Conservation (phyloP, 2,329 filamentous ascomycete genomes). For the Metarhizium brunneum region DNA sequence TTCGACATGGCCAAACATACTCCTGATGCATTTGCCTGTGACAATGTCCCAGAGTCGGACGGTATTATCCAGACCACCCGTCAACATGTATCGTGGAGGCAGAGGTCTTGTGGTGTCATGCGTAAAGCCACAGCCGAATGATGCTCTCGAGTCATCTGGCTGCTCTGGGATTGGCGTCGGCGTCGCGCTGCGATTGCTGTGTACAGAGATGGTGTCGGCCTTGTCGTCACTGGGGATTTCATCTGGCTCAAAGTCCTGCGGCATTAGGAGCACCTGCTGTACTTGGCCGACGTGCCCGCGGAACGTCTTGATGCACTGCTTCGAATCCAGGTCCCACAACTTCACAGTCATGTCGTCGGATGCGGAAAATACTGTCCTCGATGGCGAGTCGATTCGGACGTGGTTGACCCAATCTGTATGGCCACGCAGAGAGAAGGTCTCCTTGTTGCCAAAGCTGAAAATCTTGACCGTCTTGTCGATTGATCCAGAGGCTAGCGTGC, state of each 20-base stretch:
- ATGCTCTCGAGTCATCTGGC: slow-evolving; percentile 36
- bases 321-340: slow-evolving; percentile 86
- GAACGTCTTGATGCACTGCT: slow-evolving; percentile 66
- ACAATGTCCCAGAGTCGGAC: slow-evolving; percentile 88
- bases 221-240: slow-evolving; percentile 42
- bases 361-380: slow-evolving; percentile 81
- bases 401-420: slow-evolving; percentile 95
- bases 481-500: slow-evolving; percentile 78
- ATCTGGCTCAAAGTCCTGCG: slow-evolving; percentile 82
- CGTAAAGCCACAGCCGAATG: slow-evolving; percentile 55
- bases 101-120: slow-evolving; percentile 53
- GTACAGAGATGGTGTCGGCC: slow-evolving; percentile 44
- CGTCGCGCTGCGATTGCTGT: slow-evolving; percentile 36
- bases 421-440: slow-evolving; percentile 69
- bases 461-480: slow-evolving; percentile 85
- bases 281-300: slow-evolving; percentile 91
- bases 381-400: slow-evolving; percentile 75
- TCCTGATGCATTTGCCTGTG: slow-evolving; percentile 73
- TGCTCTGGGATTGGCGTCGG: slow-evolving; percentile 23
- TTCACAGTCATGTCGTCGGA: slow-evolving; percentile 89
- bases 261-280: slow-evolving; percentile 79
- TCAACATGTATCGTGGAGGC: slow-evolving; percentile 86
- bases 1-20: slow-evolving; percentile 94
- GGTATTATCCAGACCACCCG: slow-evolving; percentile 81
- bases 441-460: slow-evolving; percentile 82